Evolutionary conservation across 2,329 filamentous ascomycete species (phyloP).

Genomic region (Dryadomyces sulphureus): DNA sequence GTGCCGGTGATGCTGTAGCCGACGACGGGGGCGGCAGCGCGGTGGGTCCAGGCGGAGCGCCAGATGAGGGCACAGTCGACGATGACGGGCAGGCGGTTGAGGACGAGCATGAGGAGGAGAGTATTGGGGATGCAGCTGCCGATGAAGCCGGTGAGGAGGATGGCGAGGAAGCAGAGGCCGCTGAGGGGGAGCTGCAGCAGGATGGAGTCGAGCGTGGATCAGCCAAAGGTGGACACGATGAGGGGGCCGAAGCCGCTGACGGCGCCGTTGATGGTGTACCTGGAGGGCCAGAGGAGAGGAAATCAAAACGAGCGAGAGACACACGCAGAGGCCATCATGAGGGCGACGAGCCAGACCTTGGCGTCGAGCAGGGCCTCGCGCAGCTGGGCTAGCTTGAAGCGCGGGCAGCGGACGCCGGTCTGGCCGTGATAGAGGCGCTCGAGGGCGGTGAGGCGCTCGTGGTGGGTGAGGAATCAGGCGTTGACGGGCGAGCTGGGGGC

Average conservation of each 20-base stretch:
- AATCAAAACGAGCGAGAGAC: slow-evolving; percentile 10
- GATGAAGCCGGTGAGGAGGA: slow-evolving; percentile 51
- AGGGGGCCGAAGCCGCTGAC: slow-evolving; percentile 56
- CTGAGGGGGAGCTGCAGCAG: slow-evolving; percentile 64
- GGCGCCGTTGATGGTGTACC: slow-evolving; percentile 57
- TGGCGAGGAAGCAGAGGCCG: slow-evolving; percentile 49
- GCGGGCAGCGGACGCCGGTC: slow-evolving; percentile 46
- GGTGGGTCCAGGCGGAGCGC: slow-evolving; percentile 50
- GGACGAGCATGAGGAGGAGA: slow-evolving; percentile 47
- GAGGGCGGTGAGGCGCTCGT: slow-evolving; percentile 49
- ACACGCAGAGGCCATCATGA: slow-evolving; percentile 54
- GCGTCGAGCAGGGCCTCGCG: slow-evolving; percentile 41
- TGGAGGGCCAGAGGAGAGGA: slow-evolving; percentile 12
- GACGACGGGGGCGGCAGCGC: slow-evolving; percentile 49
- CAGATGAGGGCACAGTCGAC: slow-evolving; percentile 63
- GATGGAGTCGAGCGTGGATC: slow-evolving; percentile 47
- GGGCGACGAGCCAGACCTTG: slow-evolving; percentile 47
- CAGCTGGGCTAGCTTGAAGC: slow-evolving; percentile 44
- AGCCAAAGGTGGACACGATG: slow-evolving; percentile 59
- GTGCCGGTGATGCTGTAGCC: slow-evolving; percentile 62
- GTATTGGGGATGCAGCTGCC: slow-evolving; percentile 45
- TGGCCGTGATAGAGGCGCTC: slow-evolving; percentile 48
- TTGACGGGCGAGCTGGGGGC: slow-evolving; percentile 46
- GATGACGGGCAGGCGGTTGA: slow-evolving; percentile 59
- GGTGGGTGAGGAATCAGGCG: slow-evolving; percentile 52